Evolutionary conservation across 1,284 basidiomycete species (phyloP).

Genomic region (Baeospora myosura): DNA sequence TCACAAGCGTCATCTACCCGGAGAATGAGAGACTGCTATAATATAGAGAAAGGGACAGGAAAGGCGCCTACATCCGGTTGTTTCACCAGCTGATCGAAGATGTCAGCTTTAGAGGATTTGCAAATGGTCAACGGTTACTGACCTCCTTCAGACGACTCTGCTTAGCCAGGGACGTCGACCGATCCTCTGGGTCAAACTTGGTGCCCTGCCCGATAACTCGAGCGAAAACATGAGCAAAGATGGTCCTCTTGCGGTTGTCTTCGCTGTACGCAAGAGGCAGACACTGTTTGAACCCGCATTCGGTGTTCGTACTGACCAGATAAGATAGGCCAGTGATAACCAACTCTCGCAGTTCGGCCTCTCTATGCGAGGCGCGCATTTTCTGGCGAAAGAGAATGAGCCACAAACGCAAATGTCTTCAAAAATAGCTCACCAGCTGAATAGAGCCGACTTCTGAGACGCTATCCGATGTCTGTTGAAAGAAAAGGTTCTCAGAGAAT

Average conservation of each 20-base stretch:
- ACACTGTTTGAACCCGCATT: constrained; percentile 86
- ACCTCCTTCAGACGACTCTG: constrained; percentile 65
- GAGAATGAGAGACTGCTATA: constrained; percentile 14
- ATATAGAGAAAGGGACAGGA: not conserved
- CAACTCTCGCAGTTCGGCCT: constrained; percentile 60
- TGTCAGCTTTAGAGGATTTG: too few species aligned
- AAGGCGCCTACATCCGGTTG: constrained; percentile 58
- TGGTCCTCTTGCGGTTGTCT: constrained; percentile 67
- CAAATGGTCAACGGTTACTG: too few species aligned
- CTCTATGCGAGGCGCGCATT: constrained; percentile 40
- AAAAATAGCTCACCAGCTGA: constrained; percentile 34
- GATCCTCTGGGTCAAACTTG: constrained; percentile 57
- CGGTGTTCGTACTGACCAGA: constrained; percentile 79
- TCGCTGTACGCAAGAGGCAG: constrained; percentile 74
- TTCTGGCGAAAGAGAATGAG: constrained; percentile 27
- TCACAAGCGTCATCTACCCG: constrained; percentile 73
- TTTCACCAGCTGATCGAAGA: constrained; percentile 52
- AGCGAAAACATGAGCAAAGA: constrained; percentile 86
- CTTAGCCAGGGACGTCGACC: constrained; percentile 41
- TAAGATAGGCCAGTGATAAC: constrained; percentile 76
- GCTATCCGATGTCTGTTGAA: constrained; percentile 38
- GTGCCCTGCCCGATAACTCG: constrained; percentile 79
- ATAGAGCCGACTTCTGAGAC: constrained; percentile 45
- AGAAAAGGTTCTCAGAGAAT: constrained; percentile 3
- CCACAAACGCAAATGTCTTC: not conserved